Evolutionary conservation across 192 early-diverging fungal genomes (phyloP), one percentile per base, ranked within the genome.

Genomic region (Dissophora globulifera): DNA sequence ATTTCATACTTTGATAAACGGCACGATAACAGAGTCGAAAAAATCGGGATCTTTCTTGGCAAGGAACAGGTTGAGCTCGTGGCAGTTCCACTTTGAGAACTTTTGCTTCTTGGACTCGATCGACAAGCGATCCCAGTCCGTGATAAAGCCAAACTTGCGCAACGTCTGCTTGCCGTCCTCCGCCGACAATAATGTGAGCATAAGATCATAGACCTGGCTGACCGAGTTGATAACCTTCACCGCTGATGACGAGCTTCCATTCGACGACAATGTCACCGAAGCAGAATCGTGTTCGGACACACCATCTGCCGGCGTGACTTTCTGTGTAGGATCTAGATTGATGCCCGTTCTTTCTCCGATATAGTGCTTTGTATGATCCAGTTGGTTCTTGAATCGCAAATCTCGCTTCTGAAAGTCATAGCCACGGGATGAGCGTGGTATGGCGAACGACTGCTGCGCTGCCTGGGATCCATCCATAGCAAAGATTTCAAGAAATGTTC

Each of bases 1-100:
- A 20, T 25, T 27, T 15, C 41, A 46, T 75, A 85, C 84, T 80
- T 82, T 76, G 32, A 85, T 49, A 16, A 67, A 80, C 11, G 80
- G 80, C 2, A 57, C 50, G 3, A 83, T 61, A 29, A 58, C 52
- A 0, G 53, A 15, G 17, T 78, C 56, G 46, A 83, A 85, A 49
- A 82, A 85, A 2, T 26, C 11, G 2, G n/a, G 42, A 25, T 85
- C 84, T 29, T 83, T 83, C 45, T 80, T 72, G 54, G 61, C 80
- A 2, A 85, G 31, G 66, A 82, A 85, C 49, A 85, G 54, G 42
- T 83, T 82, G 17, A 83, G 50, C 62, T 85, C 84, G 51, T 85
- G 70, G 41, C 78, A 83, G 17, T 33, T 52, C 33, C 74, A 66
- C 23, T 67, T 50, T 5, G 70, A 75, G 52, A 80, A 71, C 9